Evolutionary conservation across 1,284 basidiomycete genomes (phyloP).

Genomic region (Melampsora medusae): DNA sequence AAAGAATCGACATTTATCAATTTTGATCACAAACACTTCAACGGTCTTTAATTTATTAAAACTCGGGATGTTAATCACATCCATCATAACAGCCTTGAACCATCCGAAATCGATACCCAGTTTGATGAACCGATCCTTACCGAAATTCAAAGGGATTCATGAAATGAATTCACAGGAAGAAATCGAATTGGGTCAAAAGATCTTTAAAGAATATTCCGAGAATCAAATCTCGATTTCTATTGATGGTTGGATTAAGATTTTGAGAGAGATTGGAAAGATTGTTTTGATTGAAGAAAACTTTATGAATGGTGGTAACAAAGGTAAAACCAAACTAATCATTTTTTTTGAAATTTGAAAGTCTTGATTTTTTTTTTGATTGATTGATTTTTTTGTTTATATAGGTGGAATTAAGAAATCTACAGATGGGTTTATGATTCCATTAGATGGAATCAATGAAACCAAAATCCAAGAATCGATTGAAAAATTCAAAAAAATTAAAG

Average conservation of each 20-base stretch:
- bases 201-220: conserved; percentile 11
- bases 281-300: not conserved
- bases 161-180: not conserved
- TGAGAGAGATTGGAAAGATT: conserved; percentile 6
- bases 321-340: not conserved
- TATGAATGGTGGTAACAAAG: not conserved
- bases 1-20: conserved; percentile 11
- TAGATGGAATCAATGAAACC: not conserved
- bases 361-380: not conserved
- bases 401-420: not conserved
- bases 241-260: not conserved
- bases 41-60: conserved; percentile 4
- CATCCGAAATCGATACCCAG: not conserved
- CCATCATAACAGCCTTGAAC: not conserved
- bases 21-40: not conserved
- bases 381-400: not conserved
- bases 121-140: not conserved
- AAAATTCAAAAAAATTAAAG: too few species aligned
- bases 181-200: conserved; percentile 5
- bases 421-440: not conserved
- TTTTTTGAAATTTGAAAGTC: not conserved
- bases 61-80: not conserved
- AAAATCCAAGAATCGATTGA: conserved; percentile 13
- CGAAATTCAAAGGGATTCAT: too few species aligned
- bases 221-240: conserved; percentile 8